Conservation (phyloP, 2,329 filamentous ascomycete species). For the Pseudocercospora cruenta region DNA sequence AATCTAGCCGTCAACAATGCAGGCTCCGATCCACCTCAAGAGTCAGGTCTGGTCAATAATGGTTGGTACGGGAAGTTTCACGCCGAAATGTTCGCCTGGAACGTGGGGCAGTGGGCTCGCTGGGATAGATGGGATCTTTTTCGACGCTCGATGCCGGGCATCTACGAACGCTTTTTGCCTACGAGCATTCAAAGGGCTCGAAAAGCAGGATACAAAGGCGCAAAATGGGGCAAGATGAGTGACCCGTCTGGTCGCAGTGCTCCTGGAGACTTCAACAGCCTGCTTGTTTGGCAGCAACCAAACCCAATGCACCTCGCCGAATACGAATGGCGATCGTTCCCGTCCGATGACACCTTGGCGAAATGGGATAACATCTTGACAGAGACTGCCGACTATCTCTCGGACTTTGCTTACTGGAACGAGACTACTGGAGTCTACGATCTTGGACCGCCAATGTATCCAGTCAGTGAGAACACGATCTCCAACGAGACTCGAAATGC, state of each 20-base stretch:
- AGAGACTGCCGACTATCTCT: background rate
- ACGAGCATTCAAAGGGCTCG: background rate
- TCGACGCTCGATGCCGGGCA: slow-evolving; percentile 11
- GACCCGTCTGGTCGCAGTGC: background rate
- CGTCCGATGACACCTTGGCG: background rate
- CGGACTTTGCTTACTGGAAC: slow-evolving; percentile 1
- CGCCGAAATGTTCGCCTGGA: slow-evolving; percentile 61
- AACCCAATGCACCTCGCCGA: slow-evolving; percentile 1
- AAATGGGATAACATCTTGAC: background rate
- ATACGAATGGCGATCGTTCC: slow-evolving; percentile 3
- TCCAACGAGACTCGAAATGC: background rate
- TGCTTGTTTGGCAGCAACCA: background rate
- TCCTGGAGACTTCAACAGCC: background rate
- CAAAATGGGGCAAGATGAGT: background rate
- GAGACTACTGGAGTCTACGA: background rate
- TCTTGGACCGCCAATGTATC: background rate
- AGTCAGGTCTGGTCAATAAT: slow-evolving; percentile 4
- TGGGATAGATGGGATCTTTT: slow-evolving; percentile 42
- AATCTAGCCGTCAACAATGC: background rate
- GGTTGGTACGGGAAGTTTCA: slow-evolving; percentile 62
- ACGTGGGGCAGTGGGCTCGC: slow-evolving; percentile 45
- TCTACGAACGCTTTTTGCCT: background rate
- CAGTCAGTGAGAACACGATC: background rate
- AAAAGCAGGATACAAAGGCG: background rate
- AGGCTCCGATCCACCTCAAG: slow-evolving; percentile 26